Conservation (phyloP, 805 yeast genomes). For the Wickerhamia fluorescens region DNA sequence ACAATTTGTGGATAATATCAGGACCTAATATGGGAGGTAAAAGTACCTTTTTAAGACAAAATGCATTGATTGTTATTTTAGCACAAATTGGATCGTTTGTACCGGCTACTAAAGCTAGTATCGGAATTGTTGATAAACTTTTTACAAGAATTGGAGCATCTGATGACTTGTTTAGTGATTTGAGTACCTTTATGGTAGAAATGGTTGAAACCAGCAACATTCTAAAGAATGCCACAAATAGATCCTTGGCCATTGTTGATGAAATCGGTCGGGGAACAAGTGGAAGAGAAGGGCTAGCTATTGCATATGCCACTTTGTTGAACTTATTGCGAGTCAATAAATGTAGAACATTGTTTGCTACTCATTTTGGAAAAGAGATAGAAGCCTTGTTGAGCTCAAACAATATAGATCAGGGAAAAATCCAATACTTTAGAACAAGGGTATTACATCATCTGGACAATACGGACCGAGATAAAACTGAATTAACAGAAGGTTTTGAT, state of each 20-base stretch:
- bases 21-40: slow-evolving; percentile 50
- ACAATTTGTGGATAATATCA: slow-evolving; percentile 15
- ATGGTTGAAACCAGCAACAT: slow-evolving; percentile 35
- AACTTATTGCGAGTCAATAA: slow-evolving; percentile 47
- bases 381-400: slow-evolving; percentile 28
- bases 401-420: slow-evolving; percentile 17
- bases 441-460: slow-evolving; percentile 14
- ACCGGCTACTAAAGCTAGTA: slow-evolving; percentile 40
- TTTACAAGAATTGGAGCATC: slow-evolving; percentile 39
- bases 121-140: slow-evolving; percentile 43
- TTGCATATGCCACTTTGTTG: slow-evolving; percentile 70
- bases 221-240: slow-evolving; percentile 25
- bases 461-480: slow-evolving; percentile 8
- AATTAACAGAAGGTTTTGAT: no score
- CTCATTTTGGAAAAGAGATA: slow-evolving; percentile 57
- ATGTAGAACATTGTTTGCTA: slow-evolving; percentile 80
- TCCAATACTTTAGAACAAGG: slow-evolving; percentile 26
- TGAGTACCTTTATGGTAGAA: slow-evolving; percentile 49
- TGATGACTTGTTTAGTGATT: slow-evolving; percentile 21
- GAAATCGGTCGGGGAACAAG: slow-evolving; percentile 56
- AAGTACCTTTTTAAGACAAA: slow-evolving; percentile 42
- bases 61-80: slow-evolving; percentile 41
- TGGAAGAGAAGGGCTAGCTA: slow-evolving; percentile 74
- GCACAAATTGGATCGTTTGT: slow-evolving; percentile 52
- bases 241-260: slow-evolving; percentile 41